Evolutionary conservation across 768 basidiomycete species (phyloP).

Genomic region (Kwoniella dendrophila): DNA sequence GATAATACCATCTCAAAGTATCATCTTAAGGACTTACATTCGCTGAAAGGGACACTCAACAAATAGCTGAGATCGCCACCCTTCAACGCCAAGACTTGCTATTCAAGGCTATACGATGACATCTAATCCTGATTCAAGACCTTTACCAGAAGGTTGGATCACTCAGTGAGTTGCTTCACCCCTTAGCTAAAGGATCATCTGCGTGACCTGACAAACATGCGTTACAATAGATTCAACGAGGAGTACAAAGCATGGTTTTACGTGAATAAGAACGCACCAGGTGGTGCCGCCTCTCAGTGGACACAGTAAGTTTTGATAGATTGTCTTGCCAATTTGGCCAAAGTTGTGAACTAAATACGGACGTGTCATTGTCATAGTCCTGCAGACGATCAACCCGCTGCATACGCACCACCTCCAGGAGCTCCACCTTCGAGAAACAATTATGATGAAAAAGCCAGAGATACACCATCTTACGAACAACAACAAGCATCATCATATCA

Average conservation of each 20-base stretch:
- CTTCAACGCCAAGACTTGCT: constrained; percentile 15
- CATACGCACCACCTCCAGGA: constrained; percentile 36
- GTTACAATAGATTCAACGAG: constrained; percentile 38
- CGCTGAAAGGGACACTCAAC: too few species aligned
- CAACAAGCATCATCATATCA: constrained; percentile 20
- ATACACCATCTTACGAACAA: constrained; percentile 9
- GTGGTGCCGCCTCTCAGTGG: constrained; percentile 45
- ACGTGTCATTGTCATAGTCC: constrained; percentile 25
- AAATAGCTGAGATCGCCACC: too few species aligned
- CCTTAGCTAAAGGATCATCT: neutral
- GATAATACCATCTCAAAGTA: too few species aligned
- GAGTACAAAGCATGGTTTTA: constrained; percentile 52
- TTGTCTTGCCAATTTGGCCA: neutral
- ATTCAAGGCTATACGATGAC: constrained; percentile 25
- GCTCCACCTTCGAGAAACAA: constrained; percentile 29
- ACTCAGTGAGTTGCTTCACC: constrained; percentile 35
- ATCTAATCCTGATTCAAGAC: constrained; percentile 43
- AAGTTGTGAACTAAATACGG: neutral
- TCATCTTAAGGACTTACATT: too few species aligned
- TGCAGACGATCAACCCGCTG: constrained; percentile 38
- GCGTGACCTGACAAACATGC: neutral
- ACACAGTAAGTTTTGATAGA: constrained; percentile 43
- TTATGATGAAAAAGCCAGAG: constrained; percentile 11
- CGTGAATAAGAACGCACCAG: constrained; percentile 46
- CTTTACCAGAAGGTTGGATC: constrained; percentile 49